These are phyloP conservation scores for Pyrrhoderma lamaoense DNA, from an alignment of 1,284 basidiomycete species.

Conservation along the genomic window DNA sequence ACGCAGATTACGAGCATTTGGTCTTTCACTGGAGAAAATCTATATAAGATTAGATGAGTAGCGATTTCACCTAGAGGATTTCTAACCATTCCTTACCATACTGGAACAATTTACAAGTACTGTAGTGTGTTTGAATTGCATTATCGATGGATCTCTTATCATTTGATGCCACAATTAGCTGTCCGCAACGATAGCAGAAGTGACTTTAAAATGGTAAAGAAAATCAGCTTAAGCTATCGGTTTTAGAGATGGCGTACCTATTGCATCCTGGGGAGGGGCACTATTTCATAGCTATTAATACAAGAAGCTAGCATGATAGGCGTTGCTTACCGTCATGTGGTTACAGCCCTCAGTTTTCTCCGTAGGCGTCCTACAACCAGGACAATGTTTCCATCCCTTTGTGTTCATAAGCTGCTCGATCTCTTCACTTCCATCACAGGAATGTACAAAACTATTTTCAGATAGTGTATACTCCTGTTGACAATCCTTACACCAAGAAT, in stretches of 20 bases:
- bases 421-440: conserved; percentile 50
- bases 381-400: conserved; percentile 52
- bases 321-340: conserved; percentile 49
- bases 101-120: neutral
- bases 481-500: conserved; percentile 49
- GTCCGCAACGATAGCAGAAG: conserved; percentile 54
- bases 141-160: neutral
- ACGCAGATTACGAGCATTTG: too few relatives aligned
- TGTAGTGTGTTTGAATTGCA: conserved; percentile 1
- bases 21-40: too few relatives aligned
- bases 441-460: conserved; percentile 34
- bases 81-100: too few relatives aligned
- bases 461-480: conserved; percentile 34
- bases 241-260: conserved; percentile 30
- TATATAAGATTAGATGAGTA: too few relatives aligned
- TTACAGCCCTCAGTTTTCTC: conserved; percentile 54
- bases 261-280: conserved; percentile 54
- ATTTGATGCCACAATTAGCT: conserved; percentile 10
- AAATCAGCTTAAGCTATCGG: neutral
- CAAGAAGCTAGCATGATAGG: neutral
- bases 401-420: conserved; percentile 44
- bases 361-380: conserved; percentile 51
- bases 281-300: conserved; percentile 25
- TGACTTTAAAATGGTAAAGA: conserved; percentile 31
- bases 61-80: too few relatives aligned